Base-by-base conservation (phyloP, 306 rosid genomes). In the Dalbergia oliveri region DNA sequence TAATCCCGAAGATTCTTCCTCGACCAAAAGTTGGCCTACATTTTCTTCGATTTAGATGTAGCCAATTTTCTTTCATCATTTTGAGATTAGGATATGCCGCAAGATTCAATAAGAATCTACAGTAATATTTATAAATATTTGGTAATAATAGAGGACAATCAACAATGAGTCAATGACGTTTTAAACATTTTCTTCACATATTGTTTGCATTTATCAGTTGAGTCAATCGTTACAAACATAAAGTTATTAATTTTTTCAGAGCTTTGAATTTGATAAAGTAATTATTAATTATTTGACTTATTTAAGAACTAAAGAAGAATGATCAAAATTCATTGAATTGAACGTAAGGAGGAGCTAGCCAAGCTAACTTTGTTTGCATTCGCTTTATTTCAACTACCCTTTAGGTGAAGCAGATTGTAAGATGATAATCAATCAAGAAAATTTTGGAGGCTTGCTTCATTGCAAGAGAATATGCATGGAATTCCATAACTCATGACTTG, bases 1-100 rank as follows among this genome's bases (percentile, higher is more conserved):
- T 11, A 39, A 67, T 75, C 71, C 70, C 58, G 60, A 82, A 82
- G 85, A 76, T 82, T 82, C 85, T 39, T 76, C 71, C 35, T 54
- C 54, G 68, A 64, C 84, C 60, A 64, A 74, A 60, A 49, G 63
- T 63, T 18, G 57, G 5, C 53, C 10, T 51, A 13, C 57, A 51
- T 15, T 51, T 14, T 57, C 13, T 57, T 19, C 4, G 63, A 62
- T 9, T 57, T 18, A 58, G 13, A 59, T 4, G 21, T 54, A n/a
- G 3, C 21, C 5, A 50, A 14, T 14, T 50, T 50, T 4, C 16
- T 50, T 50, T 13, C 16, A 13, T 4, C 16, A 13, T 9, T 43
- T 43, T 10, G 10, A 47, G 53, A 10, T 47, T 47, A 47, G 51
- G 53, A 47, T 47, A 12, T 11, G 49, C 11, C 10, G 15, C 9